Percentiles rank a stretch among this genome's conserved stretches.
phyloP scores from a whole-genome alignment of 192 early-diverging fungal genomes.

The Ambispora gerdemannii region DNA sequence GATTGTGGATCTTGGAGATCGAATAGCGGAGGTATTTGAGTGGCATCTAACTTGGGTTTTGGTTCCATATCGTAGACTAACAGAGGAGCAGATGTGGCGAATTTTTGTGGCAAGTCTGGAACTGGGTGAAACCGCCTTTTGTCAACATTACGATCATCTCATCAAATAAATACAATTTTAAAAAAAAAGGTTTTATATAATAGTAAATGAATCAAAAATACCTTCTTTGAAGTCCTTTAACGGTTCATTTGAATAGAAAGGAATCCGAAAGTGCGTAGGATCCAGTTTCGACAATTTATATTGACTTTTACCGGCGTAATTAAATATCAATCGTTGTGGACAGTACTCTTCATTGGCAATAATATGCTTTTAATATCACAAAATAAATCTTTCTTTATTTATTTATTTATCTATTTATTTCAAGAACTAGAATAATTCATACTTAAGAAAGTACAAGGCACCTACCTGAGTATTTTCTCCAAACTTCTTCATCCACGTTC shows the following conservation, averaged over 20 bases:
- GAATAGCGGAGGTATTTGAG: conserved; percentile 33
- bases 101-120: conserved; percentile 20
- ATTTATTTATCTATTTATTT: no score
- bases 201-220: not conserved
- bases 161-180: not conserved
- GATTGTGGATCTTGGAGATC: conserved; percentile 21
- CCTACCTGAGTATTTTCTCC: conserved; percentile 58
- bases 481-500: conserved; percentile 72
- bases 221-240: conserved; percentile 35
- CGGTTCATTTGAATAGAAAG: conserved; percentile 54
- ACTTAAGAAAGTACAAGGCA: no score
- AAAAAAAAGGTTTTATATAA: not conserved
- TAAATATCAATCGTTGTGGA: conserved; percentile 64
- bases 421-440: no score
- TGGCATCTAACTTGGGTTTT: conserved; percentile 48
- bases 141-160: not conserved
- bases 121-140: conserved; percentile 7
- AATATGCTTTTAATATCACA: conserved; percentile 60
- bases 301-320: conserved; percentile 59
- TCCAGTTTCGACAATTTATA: conserved; percentile 66
- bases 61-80: conserved; percentile 63
- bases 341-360: conserved; percentile 64
- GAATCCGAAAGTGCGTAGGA: conserved; percentile 65
- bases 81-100: conserved; percentile 39
- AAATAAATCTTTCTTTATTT: no score